A percentile compares a stretch with the other conserved stretches of the same genome.
Evolutionary conservation across 202 grass and related monocot species (phyloP).

Genomic region (Setaria viridis): DNA sequence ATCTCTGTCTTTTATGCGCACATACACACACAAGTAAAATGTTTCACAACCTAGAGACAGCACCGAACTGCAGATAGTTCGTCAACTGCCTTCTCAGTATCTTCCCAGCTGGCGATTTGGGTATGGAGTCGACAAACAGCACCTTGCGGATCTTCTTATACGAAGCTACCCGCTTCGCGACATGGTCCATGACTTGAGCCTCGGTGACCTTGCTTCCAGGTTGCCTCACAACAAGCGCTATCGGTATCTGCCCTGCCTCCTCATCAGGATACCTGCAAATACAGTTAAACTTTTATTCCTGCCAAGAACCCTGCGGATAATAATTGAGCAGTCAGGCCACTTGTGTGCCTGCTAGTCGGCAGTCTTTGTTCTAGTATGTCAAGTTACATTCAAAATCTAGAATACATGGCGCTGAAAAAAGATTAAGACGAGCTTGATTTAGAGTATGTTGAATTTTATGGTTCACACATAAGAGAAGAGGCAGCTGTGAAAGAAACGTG

Average conservation of each 20-base stretch:
- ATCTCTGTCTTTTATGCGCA: too few relatives aligned
- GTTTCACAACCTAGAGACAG: slow-evolving; percentile 55
- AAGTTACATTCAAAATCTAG: neutral
- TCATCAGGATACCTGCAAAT: slow-evolving; percentile 67
- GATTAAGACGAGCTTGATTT: neutral
- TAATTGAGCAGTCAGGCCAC: neutral
- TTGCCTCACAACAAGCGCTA: slow-evolving; percentile 70
- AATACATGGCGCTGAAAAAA: neutral
- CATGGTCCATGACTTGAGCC: slow-evolving; percentile 68
- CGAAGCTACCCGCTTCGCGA: slow-evolving; percentile 67
- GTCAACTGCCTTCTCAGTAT: slow-evolving; percentile 73
- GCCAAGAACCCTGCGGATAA: neutral
- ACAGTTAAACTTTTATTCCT: neutral
- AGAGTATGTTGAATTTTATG: too few relatives aligned
- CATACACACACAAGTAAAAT: neutral
- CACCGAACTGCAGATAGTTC: slow-evolving; percentile 9
- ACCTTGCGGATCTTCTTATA: slow-evolving; percentile 89
- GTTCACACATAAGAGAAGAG: too few relatives aligned
- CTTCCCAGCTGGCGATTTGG: slow-evolving; percentile 72
- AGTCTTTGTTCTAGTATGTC: neutral
- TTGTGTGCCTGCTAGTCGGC: neutral
- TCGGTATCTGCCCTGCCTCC: slow-evolving; percentile 76
- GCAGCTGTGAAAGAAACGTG: too few relatives aligned
- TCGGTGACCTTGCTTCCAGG: slow-evolving; percentile 65
- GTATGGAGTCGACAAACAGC: slow-evolving; percentile 65